These are phyloP conservation scores for Clavispora santaluciae DNA, from an alignment of 805 yeast species.

Conservation along the genomic window DNA sequence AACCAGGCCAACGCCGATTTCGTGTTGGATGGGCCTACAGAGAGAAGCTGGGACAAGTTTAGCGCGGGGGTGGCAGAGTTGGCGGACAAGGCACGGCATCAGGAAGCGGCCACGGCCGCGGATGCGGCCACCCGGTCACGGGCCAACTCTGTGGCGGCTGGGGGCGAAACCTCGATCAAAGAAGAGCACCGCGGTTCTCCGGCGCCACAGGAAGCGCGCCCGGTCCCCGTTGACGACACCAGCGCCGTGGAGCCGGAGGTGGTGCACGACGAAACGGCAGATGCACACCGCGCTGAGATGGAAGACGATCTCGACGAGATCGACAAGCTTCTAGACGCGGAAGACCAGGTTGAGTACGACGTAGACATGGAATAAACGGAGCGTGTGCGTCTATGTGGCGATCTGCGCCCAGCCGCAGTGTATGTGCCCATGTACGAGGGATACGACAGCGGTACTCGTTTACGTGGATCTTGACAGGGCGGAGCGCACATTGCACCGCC, in stretches of 20 bases:
- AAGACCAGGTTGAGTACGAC: slow-evolving; percentile 35
- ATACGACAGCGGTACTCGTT: no score
- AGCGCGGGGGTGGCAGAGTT: slow-evolving; percentile 20
- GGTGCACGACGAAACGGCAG: not conserved
- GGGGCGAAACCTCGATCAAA: not conserved
- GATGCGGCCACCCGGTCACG: slow-evolving; percentile 1
- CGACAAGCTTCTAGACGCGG: slow-evolving; percentile 34
- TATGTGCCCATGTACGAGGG: no score
- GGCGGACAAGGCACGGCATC: slow-evolving; percentile 20
- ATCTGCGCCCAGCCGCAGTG: no score
- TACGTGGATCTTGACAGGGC: no score
- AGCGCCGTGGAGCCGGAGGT: not conserved
- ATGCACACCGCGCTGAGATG: not conserved
- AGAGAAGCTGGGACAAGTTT: slow-evolving; percentile 29
- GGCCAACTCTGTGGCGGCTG: slow-evolving; percentile 2
- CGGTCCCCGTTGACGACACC: not conserved
- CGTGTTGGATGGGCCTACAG: slow-evolving; percentile 26
- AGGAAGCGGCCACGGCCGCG: slow-evolving; percentile 3
- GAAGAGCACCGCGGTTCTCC: not conserved
- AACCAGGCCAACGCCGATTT: slow-evolving; percentile 25
- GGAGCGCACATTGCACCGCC: no score
- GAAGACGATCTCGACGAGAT: slow-evolving; percentile 22
- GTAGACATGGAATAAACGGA: slow-evolving; percentile 20
- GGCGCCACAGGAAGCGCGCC: no score
- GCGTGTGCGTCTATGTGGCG: not conserved